A percentile compares a stretch with the other conserved stretches of the same genome.
Evolutionary conservation across 495 filamentous ascomycete genomes (phyloP).

Genomic region (Penicillium odoratum): DNA sequence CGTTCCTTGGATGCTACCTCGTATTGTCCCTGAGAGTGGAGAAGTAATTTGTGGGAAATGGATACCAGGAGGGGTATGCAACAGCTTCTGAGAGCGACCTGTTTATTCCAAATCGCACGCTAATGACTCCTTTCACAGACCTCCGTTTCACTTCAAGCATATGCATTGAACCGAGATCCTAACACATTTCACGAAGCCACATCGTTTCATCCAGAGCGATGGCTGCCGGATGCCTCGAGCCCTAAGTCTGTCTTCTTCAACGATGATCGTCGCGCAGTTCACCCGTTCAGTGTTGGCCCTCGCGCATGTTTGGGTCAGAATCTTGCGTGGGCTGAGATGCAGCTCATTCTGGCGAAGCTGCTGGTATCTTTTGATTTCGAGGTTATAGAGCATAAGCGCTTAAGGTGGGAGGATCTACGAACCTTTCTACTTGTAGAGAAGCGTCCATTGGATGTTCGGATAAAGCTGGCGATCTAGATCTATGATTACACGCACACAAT

Average conservation of each 20-base stretch:
- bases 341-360: neutral
- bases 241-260: neutral
- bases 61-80: neutral
- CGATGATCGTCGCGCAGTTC: neutral
- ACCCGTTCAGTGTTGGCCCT: neutral
- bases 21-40: neutral
- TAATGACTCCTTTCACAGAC: neutral
- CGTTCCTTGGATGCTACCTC: neutral
- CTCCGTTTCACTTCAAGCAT: neutral
- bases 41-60: neutral
- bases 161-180: neutral
- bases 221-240: neutral
- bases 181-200: neutral
- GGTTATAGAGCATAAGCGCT: neutral
- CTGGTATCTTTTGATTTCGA: neutral
- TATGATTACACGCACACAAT: too few species aligned
- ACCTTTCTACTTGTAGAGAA: neutral
- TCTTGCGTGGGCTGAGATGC: conserved; percentile 2
- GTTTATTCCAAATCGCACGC: neutral
- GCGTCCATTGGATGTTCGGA: neutral
- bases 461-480: neutral
- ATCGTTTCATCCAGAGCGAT: neutral
- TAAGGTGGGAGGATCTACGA: neutral
- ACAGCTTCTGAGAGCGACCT: neutral
- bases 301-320: neutral